phyloP scores from a whole-genome alignment of 768 basidiomycete genomes.

The Cystobasidium tubakii region DNA sequence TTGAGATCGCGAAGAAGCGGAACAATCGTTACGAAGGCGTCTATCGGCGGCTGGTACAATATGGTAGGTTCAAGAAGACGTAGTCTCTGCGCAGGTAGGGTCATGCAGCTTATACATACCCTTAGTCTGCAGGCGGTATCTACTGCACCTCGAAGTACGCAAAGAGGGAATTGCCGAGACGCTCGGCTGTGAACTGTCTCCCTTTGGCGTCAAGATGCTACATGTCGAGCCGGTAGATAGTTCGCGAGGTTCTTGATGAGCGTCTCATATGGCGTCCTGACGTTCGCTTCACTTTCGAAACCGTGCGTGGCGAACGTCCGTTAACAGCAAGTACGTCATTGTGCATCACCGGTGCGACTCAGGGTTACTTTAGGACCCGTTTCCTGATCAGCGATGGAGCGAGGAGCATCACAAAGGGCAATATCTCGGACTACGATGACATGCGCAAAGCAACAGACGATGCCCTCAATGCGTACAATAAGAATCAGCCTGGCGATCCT shows the following conservation, averaged over 20 bases:
- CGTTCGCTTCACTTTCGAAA: no score
- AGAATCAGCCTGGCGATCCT: not conserved
- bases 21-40: conserved; percentile 54
- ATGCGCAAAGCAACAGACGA: not conserved
- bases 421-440: not conserved
- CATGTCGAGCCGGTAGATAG: not conserved
- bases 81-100: no score
- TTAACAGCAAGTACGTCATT: no score
- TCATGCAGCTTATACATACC: no score
- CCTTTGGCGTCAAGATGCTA: not conserved
- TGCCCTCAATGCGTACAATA: not conserved
- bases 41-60: conserved; percentile 46
- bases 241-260: no score
- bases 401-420: not conserved
- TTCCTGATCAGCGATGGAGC: not conserved
- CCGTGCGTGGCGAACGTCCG: no score
- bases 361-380: conserved; percentile 4
- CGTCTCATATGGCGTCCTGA: no score
- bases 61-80: no score
- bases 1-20: conserved; percentile 54
- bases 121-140: not conserved
- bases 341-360: no score
- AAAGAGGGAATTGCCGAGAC: not conserved
- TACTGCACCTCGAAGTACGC: not conserved
- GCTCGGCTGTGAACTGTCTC: not conserved